Conservation (phyloP, 768 basidiomycete genomes). For the Calocera viscosa region DNA sequence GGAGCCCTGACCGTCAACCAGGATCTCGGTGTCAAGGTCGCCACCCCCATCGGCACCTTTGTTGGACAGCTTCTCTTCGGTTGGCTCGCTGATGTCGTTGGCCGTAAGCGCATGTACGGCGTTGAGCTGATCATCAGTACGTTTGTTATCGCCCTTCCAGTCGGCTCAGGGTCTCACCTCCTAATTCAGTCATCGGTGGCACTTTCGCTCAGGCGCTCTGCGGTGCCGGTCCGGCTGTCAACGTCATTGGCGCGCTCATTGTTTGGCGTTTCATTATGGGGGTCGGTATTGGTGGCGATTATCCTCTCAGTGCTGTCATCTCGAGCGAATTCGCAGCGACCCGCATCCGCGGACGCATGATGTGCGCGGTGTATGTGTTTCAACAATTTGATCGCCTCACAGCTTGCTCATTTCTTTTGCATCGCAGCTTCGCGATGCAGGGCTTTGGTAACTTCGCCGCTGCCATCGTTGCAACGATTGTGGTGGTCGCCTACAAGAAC, state of each 20-base stretch:
- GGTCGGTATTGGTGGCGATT: conserved; percentile 79
- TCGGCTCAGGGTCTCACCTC: background rate
- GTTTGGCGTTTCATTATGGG: conserved; percentile 79
- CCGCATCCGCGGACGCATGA: conserved; percentile 65
- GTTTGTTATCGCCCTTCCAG: background rate
- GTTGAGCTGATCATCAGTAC: conserved; percentile 58
- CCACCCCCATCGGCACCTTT: conserved; percentile 62
- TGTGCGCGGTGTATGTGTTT: conserved; percentile 87
- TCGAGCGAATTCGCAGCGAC: conserved; percentile 76
- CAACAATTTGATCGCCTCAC: no score
- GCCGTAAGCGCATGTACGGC: conserved; percentile 67
- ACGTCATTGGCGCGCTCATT: conserved; percentile 62
- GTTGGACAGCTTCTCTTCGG: conserved; percentile 68
- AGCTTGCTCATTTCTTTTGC: no score
- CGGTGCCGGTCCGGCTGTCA: conserved; percentile 51
- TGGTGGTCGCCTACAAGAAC: conserved; percentile 56
- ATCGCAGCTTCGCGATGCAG: conserved; percentile 10
- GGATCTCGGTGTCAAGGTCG: conserved; percentile 64
- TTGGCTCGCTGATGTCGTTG: conserved; percentile 63
- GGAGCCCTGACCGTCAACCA: conserved; percentile 45
- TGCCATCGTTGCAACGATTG: conserved; percentile 50
- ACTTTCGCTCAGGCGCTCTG: conserved; percentile 72
- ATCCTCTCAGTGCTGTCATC: conserved; percentile 74
- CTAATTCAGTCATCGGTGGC: conserved; percentile 45
- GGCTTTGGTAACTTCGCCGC: conserved; percentile 35